Conservation (phyloP, 805 yeast genomes). For the Vanderwaltozyma verrucispora region DNA sequence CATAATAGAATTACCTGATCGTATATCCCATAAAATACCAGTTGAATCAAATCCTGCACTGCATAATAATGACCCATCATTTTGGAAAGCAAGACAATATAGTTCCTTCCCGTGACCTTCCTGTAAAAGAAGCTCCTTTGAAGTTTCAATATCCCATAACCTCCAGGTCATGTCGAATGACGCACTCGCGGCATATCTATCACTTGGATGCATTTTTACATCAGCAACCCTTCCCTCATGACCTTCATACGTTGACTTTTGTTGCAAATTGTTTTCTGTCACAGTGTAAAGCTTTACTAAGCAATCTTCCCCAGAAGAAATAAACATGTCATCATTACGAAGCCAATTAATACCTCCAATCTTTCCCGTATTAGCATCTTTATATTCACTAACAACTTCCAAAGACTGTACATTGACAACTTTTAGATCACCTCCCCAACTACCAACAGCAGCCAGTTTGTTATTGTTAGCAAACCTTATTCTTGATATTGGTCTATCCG, state of each 20-base stretch:
- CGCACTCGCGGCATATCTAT: constrained; percentile 48
- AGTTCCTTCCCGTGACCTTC: constrained; percentile 82
- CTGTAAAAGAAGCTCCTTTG: constrained; percentile 49
- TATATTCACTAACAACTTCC: constrained; percentile 13
- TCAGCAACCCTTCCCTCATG: constrained; percentile 51
- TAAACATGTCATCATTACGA: constrained; percentile 22
- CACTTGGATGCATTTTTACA: constrained; percentile 56
- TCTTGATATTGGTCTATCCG: constrained; percentile 57
- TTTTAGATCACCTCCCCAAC: constrained; percentile 73
- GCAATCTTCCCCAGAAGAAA: constrained; percentile 41
- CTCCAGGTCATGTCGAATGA: constrained; percentile 86
- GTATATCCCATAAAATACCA: constrained; percentile 73
- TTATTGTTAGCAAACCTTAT: constrained; percentile 36
- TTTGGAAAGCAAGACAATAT: constrained; percentile 49
- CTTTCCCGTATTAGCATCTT: constrained; percentile 42
- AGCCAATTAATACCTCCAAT: constrained; percentile 65
- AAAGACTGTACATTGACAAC: constrained; percentile 36
- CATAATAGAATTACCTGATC: constrained; percentile 60
- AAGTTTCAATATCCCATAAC: constrained; percentile 60
- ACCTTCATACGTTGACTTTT: constrained; percentile 28
- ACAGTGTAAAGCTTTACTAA: constrained; percentile 29
- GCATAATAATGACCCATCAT: constrained; percentile 67
- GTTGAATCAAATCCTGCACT: constrained; percentile 73
- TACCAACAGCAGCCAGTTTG: constrained; percentile 46
- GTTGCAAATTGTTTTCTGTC: constrained; percentile 6